Percentiles rank a stretch among this genome's conserved stretches.
phyloP scores from a whole-genome alignment of 768 basidiomycete genomes.

The Podaxis carcinomalis region DNA sequence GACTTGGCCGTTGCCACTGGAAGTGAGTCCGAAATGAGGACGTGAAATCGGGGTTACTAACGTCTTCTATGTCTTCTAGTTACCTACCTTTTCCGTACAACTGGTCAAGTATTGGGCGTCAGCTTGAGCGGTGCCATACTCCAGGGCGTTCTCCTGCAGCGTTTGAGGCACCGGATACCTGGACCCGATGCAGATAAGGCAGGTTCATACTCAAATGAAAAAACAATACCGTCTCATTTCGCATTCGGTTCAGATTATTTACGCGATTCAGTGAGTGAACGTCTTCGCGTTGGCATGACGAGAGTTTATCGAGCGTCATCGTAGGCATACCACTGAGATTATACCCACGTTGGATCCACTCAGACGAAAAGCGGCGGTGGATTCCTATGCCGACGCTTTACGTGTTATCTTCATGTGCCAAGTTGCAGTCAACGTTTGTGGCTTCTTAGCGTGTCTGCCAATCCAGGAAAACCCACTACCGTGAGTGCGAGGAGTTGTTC shows the following conservation, averaged over 20 bases:
- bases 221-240: background rate
- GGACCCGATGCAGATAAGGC: conserved; percentile 75
- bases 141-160: conserved; percentile 70
- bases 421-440: conserved; percentile 58
- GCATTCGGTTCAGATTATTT: conserved; percentile 53
- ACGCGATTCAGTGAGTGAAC: conserved; percentile 42
- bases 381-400: conserved; percentile 77
- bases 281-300: conserved; percentile 6
- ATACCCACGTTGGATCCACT: conserved; percentile 62
- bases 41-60: conserved; percentile 15
- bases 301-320: background rate
- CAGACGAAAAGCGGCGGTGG: conserved; percentile 57
- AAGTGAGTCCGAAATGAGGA: conserved; percentile 49
- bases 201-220: conserved; percentile 24
- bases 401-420: conserved; percentile 83
- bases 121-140: conserved; percentile 81
- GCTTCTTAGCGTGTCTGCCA: conserved; percentile 65
- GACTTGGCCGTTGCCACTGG: conserved; percentile 89
- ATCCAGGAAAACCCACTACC: conserved; percentile 73
- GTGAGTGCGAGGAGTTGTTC: conserved; percentile 26
- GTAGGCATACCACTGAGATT: conserved; percentile 65
- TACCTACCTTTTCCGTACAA: conserved; percentile 90
- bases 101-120: conserved; percentile 94
- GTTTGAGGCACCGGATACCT: conserved; percentile 69
- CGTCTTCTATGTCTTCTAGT: conserved; percentile 47